Percentiles rank a stretch among this genome's conserved stretches.
phyloP scores from a whole-genome alignment of 805 yeast genomes.

The Pichia kluyveri region DNA sequence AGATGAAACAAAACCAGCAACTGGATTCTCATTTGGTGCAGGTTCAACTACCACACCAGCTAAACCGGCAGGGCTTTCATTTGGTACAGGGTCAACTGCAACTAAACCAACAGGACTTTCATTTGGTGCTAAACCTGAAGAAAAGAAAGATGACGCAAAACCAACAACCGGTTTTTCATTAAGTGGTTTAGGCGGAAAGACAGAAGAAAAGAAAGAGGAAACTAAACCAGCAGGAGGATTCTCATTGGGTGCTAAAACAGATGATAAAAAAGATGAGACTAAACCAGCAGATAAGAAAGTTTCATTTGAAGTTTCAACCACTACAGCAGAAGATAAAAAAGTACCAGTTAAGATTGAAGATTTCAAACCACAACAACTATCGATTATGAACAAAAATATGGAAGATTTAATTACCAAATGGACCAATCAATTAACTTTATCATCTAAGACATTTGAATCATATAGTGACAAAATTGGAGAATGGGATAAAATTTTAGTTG shows the following conservation, averaged over 20 bases:
- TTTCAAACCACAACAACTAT: conserved; percentile 57
- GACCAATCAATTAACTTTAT: conserved; percentile 75
- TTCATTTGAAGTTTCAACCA: conserved; percentile 1
- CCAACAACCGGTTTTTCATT: conserved; percentile 1
- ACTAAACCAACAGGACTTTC: conserved; percentile 12
- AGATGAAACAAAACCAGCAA: conserved; percentile 9
- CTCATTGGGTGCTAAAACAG: conserved; percentile 13
- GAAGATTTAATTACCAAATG: conserved; percentile 90
- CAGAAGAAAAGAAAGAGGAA: conserved; percentile 9
- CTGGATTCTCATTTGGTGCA: conserved; percentile 9
- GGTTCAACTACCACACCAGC: background rate
- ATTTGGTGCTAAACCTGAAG: conserved; percentile 12
- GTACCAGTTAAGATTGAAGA: conserved; percentile 36
- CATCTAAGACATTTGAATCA: conserved; percentile 63
- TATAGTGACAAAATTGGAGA: conserved; percentile 67
- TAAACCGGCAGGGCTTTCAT: conserved; percentile 10
- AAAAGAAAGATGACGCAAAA: conserved; percentile 6
- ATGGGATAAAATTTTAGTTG: conserved; percentile 82
- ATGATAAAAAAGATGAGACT: conserved; percentile 1
- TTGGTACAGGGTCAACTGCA: conserved; percentile 4
- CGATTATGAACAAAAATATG: conserved; percentile 82
- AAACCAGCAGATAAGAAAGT: conserved; percentile 6
- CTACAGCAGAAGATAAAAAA: conserved; percentile 12
- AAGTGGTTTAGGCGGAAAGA: background rate
- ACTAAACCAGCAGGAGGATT: conserved; percentile 10